These are phyloP conservation scores for Hypoxylon rickii DNA, from an alignment of 495 filamentous ascomycete species.

Conservation along the genomic window DNA sequence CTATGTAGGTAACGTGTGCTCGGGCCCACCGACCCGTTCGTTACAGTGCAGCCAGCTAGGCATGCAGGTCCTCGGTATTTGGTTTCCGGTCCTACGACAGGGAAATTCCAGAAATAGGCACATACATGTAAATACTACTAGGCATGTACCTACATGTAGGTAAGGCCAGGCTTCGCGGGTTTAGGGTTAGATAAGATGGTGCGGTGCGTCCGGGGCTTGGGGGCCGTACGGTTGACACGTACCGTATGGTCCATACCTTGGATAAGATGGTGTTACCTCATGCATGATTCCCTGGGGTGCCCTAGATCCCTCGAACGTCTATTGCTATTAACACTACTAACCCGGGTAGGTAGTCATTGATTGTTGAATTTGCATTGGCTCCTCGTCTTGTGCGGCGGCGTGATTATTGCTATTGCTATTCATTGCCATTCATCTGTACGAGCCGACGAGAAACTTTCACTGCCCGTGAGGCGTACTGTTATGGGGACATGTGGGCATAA, in stretches of 20 bases:
- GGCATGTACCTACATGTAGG: not conserved
- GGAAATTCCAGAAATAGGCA: not conserved
- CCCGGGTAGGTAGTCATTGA: not conserved
- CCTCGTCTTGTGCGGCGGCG: too few relatives aligned
- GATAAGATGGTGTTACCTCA: not conserved
- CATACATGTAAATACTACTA: not conserved
- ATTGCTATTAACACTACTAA: not conserved
- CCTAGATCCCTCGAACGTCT: not conserved
- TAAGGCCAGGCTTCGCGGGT: too few relatives aligned
- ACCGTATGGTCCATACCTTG: too few relatives aligned
- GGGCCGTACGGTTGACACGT: too few relatives aligned
- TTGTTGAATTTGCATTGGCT: too few relatives aligned
- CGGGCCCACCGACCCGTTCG: not conserved
- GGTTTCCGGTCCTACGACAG: not conserved
- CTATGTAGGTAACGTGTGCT: not conserved
- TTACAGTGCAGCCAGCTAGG: not conserved
- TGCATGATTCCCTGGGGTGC: not conserved
- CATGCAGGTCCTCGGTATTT: not conserved
- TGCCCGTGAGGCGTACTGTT: too few relatives aligned
- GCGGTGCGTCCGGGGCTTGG: too few relatives aligned
- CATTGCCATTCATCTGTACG: too few relatives aligned
- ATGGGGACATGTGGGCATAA: too few relatives aligned
- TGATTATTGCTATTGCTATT: too few relatives aligned
- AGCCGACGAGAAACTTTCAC: too few relatives aligned
- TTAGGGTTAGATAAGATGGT: too few relatives aligned